Percentiles rank a stretch among this genome's conserved stretches.
Conservation (phyloP, 2,329 filamentous ascomycete genomes). For the Dactylellina haptotyla region DNA sequence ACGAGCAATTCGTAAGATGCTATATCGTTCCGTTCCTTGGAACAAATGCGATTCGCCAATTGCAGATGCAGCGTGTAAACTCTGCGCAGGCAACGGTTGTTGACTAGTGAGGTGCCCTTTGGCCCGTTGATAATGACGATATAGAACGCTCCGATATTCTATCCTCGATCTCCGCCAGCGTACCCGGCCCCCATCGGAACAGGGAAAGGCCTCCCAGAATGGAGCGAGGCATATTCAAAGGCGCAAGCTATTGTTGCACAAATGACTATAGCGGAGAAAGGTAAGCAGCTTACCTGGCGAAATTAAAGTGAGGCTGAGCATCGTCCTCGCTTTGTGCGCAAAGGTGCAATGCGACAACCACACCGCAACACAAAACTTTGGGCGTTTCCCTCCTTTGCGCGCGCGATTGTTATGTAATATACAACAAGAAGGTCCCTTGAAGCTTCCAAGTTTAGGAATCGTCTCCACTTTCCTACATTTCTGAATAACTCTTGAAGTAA, state of each 20-base stretch:
- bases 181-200: constrained; percentile 53
- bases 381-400: not conserved
- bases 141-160: constrained; percentile 45
- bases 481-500: not conserved
- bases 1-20: constrained; percentile 15
- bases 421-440: not conserved
- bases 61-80: constrained; percentile 15
- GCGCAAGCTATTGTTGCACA: constrained; percentile 74
- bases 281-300: constrained; percentile 35
- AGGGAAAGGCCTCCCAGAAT: constrained; percentile 65
- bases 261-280: constrained; percentile 84
- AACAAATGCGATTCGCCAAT: constrained; percentile 17
- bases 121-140: constrained; percentile 5
- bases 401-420: constrained; percentile 17
- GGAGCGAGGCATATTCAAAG: constrained; percentile 76
- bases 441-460: constrained; percentile 51
- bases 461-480: constrained; percentile 50
- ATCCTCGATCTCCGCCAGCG: constrained; percentile 44
- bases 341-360: constrained; percentile 39
- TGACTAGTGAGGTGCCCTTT: constrained; percentile 24
- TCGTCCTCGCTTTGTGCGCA: constrained; percentile 30
- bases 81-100: constrained; percentile 1
- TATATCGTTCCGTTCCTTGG: not conserved
- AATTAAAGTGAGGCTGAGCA: constrained; percentile 53
- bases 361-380: constrained; percentile 44